Conservation (phyloP, 164 flowering plant species). For the Vitis vinifera region DNA sequence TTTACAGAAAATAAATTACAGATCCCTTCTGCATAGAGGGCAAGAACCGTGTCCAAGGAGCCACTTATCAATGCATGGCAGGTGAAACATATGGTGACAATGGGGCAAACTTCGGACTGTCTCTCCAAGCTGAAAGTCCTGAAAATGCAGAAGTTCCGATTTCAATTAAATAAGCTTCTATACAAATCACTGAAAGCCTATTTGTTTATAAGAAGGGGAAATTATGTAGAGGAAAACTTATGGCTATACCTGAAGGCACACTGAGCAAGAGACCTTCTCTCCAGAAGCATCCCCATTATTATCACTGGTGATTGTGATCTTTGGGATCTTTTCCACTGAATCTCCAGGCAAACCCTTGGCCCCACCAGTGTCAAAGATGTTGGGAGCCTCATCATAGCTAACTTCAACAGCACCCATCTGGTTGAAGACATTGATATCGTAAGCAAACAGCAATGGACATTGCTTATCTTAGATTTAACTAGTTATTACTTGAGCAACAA, state of each 20-base stretch:
- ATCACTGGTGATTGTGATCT: conserved; percentile 50
- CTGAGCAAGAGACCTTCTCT: conserved; percentile 77
- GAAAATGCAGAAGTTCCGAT: conserved; percentile 3
- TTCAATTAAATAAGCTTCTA: neutral
- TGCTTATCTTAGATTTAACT: neutral
- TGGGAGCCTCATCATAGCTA: conserved; percentile 58
- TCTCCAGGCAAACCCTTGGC: conserved; percentile 72
- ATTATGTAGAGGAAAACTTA: neutral
- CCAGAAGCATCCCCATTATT: conserved; percentile 73
- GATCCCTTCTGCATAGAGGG: conserved; percentile 88
- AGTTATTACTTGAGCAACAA: neutral
- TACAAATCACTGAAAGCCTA: neutral
- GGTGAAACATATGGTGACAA: conserved; percentile 89
- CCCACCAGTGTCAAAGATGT: conserved; percentile 71
- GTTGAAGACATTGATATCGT: conserved; percentile 11
- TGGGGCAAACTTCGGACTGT: conserved; percentile 76
- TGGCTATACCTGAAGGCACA: conserved; percentile 77
- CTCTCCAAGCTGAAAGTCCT: conserved; percentile 84
- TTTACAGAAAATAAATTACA: conserved; percentile 35
- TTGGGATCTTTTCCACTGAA: conserved; percentile 75
- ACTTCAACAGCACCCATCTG: conserved; percentile 86
- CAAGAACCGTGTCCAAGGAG: conserved; percentile 82
- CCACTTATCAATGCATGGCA: conserved; percentile 91
- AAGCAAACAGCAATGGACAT: conserved; percentile 5
- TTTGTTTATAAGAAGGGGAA: neutral